A percentile compares a stretch with the other conserved stretches of the same genome.
These are phyloP conservation scores for Colletotrichum musicola DNA, from an alignment of 2,329 filamentous ascomycete genomes.

Conservation along the genomic window DNA sequence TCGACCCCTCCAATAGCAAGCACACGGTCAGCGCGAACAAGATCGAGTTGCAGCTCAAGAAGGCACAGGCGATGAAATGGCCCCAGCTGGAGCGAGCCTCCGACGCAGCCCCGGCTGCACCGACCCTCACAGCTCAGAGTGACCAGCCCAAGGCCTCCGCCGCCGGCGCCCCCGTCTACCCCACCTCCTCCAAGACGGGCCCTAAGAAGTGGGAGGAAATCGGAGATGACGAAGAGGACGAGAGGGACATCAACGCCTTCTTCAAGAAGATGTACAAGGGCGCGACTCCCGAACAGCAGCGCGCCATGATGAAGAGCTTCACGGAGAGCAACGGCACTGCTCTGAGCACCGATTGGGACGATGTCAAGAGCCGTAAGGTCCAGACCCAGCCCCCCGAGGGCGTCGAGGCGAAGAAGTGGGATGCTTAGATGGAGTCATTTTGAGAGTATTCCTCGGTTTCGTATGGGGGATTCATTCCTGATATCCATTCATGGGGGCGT, in stretches of 20 bases:
- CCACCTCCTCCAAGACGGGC: conserved; percentile 85
- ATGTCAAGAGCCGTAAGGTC: conserved; percentile 80
- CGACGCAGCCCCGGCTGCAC: conserved; percentile 6
- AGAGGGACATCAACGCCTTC: conserved; percentile 79
- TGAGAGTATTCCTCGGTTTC: not conserved
- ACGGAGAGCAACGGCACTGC: conserved; percentile 93
- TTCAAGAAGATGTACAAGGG: conserved; percentile 90
- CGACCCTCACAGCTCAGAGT: not conserved
- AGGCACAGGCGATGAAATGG: not conserved
- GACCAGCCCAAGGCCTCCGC: no score
- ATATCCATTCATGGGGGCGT: conserved; percentile 2
- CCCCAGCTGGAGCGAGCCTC: conserved; percentile 51
- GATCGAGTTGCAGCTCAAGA: conserved; percentile 70
- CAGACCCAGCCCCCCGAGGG: conserved; percentile 82
- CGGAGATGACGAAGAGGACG: conserved; percentile 68
- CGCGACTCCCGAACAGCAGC: conserved; percentile 81
- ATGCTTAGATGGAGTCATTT: conserved; percentile 13
- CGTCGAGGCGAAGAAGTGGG: conserved; percentile 81
- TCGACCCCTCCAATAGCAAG: conserved; percentile 72
- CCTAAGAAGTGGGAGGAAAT: conserved; percentile 93
- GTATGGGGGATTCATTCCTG: not conserved
- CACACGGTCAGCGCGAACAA: conserved; percentile 80
- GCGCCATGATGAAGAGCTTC: conserved; percentile 99
- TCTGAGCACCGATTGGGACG: conserved; percentile 91
- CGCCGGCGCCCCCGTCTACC: conserved; percentile 71